phyloP scores from a whole-genome alignment of 2,329 filamentous ascomycete species.

The Cladophialophora yegresii region DNA sequence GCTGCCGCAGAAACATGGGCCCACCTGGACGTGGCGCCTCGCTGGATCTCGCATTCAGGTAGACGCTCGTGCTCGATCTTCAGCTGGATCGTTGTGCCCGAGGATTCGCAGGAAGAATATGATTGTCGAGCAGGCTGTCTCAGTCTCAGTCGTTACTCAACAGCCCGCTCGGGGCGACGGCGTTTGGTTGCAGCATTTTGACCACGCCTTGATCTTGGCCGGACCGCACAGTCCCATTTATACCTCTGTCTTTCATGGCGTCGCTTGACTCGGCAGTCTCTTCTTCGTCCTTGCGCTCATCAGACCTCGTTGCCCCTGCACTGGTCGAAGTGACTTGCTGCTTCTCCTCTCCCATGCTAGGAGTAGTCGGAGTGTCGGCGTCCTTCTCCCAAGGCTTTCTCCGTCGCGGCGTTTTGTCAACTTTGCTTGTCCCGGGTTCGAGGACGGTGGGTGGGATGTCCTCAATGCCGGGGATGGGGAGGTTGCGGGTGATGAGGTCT shows the following conservation, averaged over 20 bases:
- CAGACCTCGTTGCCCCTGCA: background rate
- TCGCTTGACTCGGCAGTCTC: background rate
- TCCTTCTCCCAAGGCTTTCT: constrained; percentile 81
- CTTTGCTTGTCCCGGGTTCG: constrained; percentile 49
- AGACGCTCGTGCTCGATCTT: background rate
- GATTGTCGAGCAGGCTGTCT: constrained; percentile 4
- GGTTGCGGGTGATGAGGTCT: constrained; percentile 77
- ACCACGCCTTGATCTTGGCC: constrained; percentile 32
- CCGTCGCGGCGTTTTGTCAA: constrained; percentile 49
- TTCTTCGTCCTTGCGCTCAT: background rate
- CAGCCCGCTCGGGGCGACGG: constrained; percentile 34
- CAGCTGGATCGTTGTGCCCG: background rate
- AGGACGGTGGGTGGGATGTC: constrained; percentile 81
- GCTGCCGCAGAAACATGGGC: background rate
- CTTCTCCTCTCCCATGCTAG: background rate
- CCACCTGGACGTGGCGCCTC: background rate
- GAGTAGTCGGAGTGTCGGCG: background rate
- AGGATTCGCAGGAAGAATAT: background rate
- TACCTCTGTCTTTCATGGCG: constrained; percentile 5
- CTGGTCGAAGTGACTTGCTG: background rate
- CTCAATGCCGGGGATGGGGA: constrained; percentile 81
- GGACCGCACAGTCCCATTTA: constrained; percentile 28
- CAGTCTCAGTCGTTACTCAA: constrained; percentile 32
- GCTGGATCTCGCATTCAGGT: background rate
- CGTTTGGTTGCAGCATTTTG: constrained; percentile 36